Base-by-base conservation (phyloP, 2,329 filamentous ascomycete species). In the Davidsoniella eucalypti region DNA sequence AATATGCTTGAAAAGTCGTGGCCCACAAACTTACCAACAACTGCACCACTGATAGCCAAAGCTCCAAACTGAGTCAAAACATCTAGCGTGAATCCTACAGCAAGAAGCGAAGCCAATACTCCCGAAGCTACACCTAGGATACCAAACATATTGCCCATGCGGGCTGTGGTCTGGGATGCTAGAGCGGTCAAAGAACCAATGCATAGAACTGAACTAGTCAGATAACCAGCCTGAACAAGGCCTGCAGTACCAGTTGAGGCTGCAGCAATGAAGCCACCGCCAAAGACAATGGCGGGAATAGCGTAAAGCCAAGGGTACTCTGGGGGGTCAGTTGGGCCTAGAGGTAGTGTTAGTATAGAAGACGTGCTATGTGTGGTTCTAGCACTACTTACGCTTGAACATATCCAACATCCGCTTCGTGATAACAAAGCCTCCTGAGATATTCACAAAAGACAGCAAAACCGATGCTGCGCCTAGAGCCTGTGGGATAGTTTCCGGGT, bases 401-500 rank as follows among this genome's bases (percentile, higher is more conserved):
- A 90, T 90, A 62, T 94, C 87, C 41, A 94, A 70, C 87, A 94
- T 94, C 55, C 87, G 75, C 66, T 93, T 93, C 2, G 87, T 93
- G 53, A 94, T 86, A 41, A 93, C 83, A 54, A 94, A 94, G 0
- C 87, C 87, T 52, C 87, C 87, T 0, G 84, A 82, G 2, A 94
- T 80, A 56, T 94, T 94, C 55, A 93, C 84, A 60, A 92, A 94
- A 0, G 87, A 87, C 17, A 94, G 67, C 4, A 92, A 68, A 1
- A 94, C 87, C 1, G 86, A 93, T 1, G 78, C 65, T 2, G 87
- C 84, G 50, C 87, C 87, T 36, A 94, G 76, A 2, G 68, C 64
- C 61, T 94, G 86, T 0, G 87, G 87, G 5, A 93, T 70, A 0
- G 85, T 93, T 58, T 80, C 77, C 0, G 85, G 85, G 0, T 86